Base-by-base conservation (phyloP, 2,329 filamentous ascomycete species). In the Orbilia quercus region DNA sequence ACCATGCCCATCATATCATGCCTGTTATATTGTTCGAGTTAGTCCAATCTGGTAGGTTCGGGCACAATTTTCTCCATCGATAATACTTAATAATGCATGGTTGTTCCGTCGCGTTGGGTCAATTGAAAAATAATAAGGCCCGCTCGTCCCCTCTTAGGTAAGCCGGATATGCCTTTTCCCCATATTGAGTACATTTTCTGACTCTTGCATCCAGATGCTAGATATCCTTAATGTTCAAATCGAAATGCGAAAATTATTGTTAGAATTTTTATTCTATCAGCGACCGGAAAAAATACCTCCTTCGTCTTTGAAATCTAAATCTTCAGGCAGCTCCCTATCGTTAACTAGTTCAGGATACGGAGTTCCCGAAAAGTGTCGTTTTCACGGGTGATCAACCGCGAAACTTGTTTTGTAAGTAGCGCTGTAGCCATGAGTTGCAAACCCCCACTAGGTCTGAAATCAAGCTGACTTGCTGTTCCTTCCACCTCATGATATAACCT, bases 401-500 rank as follows among this genome's bases (percentile, higher is more conserved):
- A 87, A 63, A 90, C 90, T 36, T 92, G 91, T 77, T 90, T 91
- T 58, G 91, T 93, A 83, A 82, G 89, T 85, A n/a, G n/a, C n/a
- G n/a, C n/a, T n/a, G n/a, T n/a, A n/a, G n/a, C n/a, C n/a, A n/a
- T n/a, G n/a, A n/a, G n/a, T n/a, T n/a, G n/a, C n/a, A n/a, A n/a
- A n/a, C n/a, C n/a, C n/a, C n/a, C n/a, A n/a, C n/a, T n/a, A n/a
- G n/a, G n/a, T n/a, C n/a, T n/a, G n/a, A n/a, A n/a, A 28, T 31
- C 54, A 31, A 12, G 16, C 66, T 71, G n/a, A n/a, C n/a, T n/a
- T n/a, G n/a, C n/a, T n/a, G n/a, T n/a, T n/a, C n/a, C n/a, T n/a
- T n/a, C n/a, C n/a, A n/a, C n/a, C n/a, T n/a, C n/a, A n/a, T n/a
- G n/a, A n/a, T n/a, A 5, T 16, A 92, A 91, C 91, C 91, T 63